phyloP scores from a whole-genome alignment of 305 asterid genomes.

The Andrographis paniculata region DNA sequence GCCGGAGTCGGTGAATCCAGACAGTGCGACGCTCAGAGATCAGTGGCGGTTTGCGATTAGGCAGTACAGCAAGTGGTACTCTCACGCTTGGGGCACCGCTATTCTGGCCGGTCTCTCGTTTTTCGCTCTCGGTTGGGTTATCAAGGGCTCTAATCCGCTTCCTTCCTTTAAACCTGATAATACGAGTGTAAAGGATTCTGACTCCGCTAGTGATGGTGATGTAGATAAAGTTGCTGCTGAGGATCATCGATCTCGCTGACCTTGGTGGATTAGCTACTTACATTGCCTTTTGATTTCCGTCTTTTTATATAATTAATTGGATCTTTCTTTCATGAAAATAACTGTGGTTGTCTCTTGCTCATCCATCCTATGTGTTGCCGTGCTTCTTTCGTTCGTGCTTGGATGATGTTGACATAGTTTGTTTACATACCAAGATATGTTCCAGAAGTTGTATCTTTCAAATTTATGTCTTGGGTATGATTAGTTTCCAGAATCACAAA shows the following conservation, averaged over 20 bases:
- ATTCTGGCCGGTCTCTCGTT: conserved; percentile 88
- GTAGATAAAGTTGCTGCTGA: conserved; percentile 17
- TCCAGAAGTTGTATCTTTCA: too few species aligned
- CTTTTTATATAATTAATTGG: too few species aligned
- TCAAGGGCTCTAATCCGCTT: conserved; percentile 79
- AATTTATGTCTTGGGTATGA: too few species aligned
- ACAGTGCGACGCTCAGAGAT: conserved; percentile 70
- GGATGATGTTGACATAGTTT: too few species aligned
- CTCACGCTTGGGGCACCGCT: conserved; percentile 96
- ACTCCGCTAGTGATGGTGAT: conserved; percentile 15
- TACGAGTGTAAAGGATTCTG: conserved; percentile 1
- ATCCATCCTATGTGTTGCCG: too few species aligned
- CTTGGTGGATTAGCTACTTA: conserved; percentile 10
- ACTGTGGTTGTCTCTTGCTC: too few species aligned
- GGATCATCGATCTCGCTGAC: conserved; percentile 26
- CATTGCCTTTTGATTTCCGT: conserved; percentile 6
- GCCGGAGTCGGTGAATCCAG: conserved; percentile 59
- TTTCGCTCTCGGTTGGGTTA: conserved; percentile 83
- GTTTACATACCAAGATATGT: too few species aligned
- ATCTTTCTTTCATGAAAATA: too few species aligned
- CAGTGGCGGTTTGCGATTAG: conserved; percentile 74
- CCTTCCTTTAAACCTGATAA: conserved; percentile 38
- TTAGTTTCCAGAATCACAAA: too few species aligned
- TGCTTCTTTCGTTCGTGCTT: too few species aligned
- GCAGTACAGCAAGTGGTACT: conserved; percentile 87